A percentile compares a stretch with the other conserved stretches of the same genome.
These are phyloP conservation scores for Chionographis japonica DNA, from an alignment of 106 monocot genomes.

Conservation along the genomic window DNA sequence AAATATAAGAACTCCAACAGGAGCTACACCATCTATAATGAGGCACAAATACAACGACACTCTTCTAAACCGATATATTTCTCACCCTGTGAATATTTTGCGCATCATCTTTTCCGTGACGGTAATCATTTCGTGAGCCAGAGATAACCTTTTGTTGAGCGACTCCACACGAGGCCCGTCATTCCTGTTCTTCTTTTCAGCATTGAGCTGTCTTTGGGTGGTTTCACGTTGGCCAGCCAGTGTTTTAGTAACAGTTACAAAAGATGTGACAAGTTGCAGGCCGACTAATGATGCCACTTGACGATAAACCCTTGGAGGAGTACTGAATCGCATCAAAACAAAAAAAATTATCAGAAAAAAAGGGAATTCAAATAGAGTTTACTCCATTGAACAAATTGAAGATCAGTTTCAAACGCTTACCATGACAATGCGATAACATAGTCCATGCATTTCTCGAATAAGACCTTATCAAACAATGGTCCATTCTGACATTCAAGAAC, in stretches of 20 bases:
- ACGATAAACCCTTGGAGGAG: conserved; percentile 93
- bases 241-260: conserved; percentile 79
- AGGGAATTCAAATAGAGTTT: not conserved
- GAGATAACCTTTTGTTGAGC: conserved; percentile 71
- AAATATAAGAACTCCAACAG: not conserved
- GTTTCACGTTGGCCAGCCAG: conserved; percentile 85
- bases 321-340: conserved; percentile 44
- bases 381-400: not conserved
- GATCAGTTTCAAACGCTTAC: conserved; percentile 23
- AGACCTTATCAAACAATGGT: conserved; percentile 78
- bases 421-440: conserved; percentile 93
- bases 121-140: conserved; percentile 81
- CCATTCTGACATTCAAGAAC: conserved; percentile 96
- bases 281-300: conserved; percentile 84
- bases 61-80: too few relatives aligned
- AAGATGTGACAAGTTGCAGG: conserved; percentile 89
- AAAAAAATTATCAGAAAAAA: conserved; percentile 10
- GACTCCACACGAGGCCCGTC: conserved; percentile 88
- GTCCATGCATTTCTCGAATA: conserved; percentile 91
- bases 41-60: not conserved
- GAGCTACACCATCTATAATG: not conserved
- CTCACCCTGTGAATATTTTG: conserved; percentile 92
- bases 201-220: conserved; percentile 92
- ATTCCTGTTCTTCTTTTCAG: conserved; percentile 85
- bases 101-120: conserved; percentile 83